Conservation (phyloP, 148 eudicot genomes). For the Nyssa sinensis region DNA sequence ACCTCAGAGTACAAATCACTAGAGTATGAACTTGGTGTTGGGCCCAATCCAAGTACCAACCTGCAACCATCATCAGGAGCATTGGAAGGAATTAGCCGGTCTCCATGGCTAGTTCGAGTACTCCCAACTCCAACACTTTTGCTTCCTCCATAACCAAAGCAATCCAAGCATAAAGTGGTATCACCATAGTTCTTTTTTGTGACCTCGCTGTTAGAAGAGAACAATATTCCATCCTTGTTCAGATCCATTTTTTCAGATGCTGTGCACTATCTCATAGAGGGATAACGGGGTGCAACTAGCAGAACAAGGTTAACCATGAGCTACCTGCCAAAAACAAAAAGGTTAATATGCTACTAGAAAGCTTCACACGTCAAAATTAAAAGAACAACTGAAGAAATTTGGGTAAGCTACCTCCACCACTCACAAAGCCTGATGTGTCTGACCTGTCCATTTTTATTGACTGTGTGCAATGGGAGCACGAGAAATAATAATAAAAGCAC, state of each 20-base stretch:
- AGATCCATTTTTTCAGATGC: conserved; percentile 52
- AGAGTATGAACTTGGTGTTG: conserved; percentile 54
- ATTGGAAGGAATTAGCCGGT: conserved; percentile 15
- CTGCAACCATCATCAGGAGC: conserved; percentile 78
- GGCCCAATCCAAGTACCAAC: conserved; percentile 92
- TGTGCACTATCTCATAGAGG: conserved; percentile 15
- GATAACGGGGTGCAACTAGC: conserved; percentile 17
- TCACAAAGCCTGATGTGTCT: conserved; percentile 85
- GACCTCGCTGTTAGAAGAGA: conserved; percentile 35
- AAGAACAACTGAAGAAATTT: conserved; percentile 28
- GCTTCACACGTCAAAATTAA: conserved; percentile 27
- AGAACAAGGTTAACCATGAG: conserved; percentile 25
- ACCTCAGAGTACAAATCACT: conserved; percentile 21
- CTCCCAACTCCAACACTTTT: conserved; percentile 18
- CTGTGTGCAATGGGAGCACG: neutral
- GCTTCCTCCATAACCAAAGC: conserved; percentile 61
- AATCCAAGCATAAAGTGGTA: conserved; percentile 75
- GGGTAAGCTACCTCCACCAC: conserved; percentile 61
- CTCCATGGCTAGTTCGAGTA: conserved; percentile 25
- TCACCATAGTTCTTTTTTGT: conserved; percentile 47
- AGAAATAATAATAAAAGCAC: neutral
- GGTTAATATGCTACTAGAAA: conserved; percentile 26
- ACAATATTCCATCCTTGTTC: conserved; percentile 22
- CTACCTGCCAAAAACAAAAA: no score
- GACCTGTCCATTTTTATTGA: conserved; percentile 56